phyloP scores from a whole-genome alignment of 768 basidiomycete genomes.

The Hemileccinum impolitum region DNA sequence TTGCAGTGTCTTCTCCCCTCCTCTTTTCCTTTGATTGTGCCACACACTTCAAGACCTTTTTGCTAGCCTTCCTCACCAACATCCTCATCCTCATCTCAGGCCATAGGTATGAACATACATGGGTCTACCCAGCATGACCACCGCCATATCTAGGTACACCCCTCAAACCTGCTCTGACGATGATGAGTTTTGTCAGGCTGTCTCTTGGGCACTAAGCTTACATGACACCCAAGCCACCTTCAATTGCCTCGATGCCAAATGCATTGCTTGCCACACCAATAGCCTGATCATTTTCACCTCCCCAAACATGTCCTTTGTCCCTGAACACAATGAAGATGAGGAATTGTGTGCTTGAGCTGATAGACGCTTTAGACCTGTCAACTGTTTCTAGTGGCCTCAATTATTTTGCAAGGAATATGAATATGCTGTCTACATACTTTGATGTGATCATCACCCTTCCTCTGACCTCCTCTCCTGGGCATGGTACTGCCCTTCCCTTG shows the following conservation, averaged over 20 bases:
- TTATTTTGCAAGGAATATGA: neutral
- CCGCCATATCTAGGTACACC: no score
- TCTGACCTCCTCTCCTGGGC: slow-evolving; percentile 1
- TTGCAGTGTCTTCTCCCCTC: no score
- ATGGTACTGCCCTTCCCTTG: neutral
- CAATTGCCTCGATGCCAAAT: neutral
- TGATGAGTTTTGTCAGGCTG: no score
- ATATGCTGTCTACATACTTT: neutral
- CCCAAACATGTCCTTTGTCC: slow-evolving; percentile 4
- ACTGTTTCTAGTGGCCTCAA: neutral
- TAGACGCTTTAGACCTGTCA: neutral
- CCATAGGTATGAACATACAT: no score
- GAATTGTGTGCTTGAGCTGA: neutral
- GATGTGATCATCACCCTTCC: neutral
- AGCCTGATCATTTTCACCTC: neutral
- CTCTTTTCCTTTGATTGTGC: no score
- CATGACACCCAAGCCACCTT: no score
- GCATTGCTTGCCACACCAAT: neutral
- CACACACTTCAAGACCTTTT: no score
- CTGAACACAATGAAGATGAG: neutral
- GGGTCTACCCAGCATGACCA: no score
- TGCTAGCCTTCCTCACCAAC: no score
- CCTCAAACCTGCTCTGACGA: no score
- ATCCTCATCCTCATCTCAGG: no score
- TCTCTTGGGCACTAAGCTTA: no score